Evolutionary conservation across 331 rosid genomes (phyloP).

Genomic region (Malus hybrid): DNA sequence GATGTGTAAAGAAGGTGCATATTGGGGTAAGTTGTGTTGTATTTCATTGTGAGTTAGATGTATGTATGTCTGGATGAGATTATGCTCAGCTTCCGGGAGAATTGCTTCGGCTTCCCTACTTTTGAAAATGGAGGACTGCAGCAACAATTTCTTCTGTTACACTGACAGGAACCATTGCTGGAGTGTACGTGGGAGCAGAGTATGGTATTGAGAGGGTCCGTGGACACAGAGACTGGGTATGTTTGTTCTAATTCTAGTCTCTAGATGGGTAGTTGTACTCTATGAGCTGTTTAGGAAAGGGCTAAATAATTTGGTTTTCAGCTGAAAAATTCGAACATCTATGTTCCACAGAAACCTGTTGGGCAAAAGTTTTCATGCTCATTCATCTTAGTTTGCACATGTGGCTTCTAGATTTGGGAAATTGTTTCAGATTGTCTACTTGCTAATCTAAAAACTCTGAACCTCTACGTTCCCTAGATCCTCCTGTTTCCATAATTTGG

Average conservation of each 20-base stretch:
- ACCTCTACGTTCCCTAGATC: neutral
- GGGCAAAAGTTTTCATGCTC: neutral
- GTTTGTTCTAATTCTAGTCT: slow-evolving; percentile 7
- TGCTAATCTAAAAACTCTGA: neutral
- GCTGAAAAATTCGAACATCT: neutral
- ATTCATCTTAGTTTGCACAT: neutral
- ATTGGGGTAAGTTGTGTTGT: slow-evolving; percentile 68
- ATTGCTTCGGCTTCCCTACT: neutral
- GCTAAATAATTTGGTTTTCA: neutral
- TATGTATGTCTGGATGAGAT: neutral
- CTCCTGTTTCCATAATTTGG: neutral
- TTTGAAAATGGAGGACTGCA: neutral
- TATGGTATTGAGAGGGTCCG: slow-evolving; percentile 68
- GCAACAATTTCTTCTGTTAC: slow-evolving; percentile 1
- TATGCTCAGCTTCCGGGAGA: neutral
- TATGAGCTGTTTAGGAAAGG: neutral
- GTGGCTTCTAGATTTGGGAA: neutral
- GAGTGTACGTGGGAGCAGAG: slow-evolving; percentile 73
- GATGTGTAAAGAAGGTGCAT: slow-evolving; percentile 96
- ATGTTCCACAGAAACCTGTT: neutral
- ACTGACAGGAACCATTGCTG: slow-evolving; percentile 66
- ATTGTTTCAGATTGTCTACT: neutral
- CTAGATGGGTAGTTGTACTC: too few species aligned
- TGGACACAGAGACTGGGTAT: slow-evolving; percentile 85
- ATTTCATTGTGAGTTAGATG: neutral